Evolutionary conservation across 2,329 filamentous ascomycete species (phyloP).

Genomic region (Aspergillus pseudonomiae): DNA sequence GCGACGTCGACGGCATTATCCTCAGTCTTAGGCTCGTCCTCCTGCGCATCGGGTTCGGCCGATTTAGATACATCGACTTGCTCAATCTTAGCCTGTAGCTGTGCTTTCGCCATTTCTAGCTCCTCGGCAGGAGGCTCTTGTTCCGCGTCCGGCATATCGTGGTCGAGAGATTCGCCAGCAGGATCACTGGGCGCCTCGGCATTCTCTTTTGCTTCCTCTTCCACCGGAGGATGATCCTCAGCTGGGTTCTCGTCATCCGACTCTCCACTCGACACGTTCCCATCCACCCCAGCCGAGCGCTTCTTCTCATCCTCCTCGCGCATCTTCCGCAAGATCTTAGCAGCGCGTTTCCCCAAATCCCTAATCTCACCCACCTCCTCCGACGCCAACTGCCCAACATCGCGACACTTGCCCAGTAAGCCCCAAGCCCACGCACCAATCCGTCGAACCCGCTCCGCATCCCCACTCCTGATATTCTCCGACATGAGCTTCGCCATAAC

Average conservation of each 20-base stretch:
- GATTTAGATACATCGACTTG: conserved; percentile 24
- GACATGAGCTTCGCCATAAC: conserved; percentile 61
- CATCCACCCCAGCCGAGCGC: conserved; percentile 34
- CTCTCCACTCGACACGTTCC: conserved; percentile 29
- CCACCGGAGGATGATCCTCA: background rate
- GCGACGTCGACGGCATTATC: conserved; percentile 24
- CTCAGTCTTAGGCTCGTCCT: conserved; percentile 10
- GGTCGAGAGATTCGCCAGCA: conserved; percentile 9
- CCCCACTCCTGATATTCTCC: conserved; percentile 64
- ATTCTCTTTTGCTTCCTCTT: conserved; percentile 7
- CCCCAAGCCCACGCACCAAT: conserved; percentile 87
- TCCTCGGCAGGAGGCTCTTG: conserved; percentile 23
- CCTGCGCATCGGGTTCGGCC: conserved; percentile 7
- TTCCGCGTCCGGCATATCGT: conserved; percentile 22
- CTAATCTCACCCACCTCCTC: conserved; percentile 75
- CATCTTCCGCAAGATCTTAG: conserved; percentile 49
- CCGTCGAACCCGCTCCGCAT: conserved; percentile 62
- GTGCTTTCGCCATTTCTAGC: conserved; percentile 55
- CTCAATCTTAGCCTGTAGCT: conserved; percentile 46
- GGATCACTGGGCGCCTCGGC: conserved; percentile 5
- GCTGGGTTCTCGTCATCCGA: conserved; percentile 17
- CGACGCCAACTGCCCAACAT: conserved; percentile 73
- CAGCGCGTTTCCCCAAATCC: conserved; percentile 77
- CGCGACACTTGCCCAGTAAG: conserved; percentile 73
- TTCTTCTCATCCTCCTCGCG: conserved; percentile 45